Conservation (phyloP, 441 rosid genomes). For the Populus hybrid region DNA sequence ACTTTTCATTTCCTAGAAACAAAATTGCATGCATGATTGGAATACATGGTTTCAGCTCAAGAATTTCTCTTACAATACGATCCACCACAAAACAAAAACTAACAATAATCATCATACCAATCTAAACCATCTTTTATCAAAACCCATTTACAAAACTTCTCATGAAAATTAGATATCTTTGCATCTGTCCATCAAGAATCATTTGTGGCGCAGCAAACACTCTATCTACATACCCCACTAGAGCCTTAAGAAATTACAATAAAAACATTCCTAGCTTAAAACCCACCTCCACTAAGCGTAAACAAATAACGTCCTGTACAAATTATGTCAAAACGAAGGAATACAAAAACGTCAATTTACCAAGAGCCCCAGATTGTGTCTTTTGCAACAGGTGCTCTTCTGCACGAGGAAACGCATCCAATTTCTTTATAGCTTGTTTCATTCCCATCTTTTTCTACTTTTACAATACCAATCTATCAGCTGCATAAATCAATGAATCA, state of each 20-base stretch:
- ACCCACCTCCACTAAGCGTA: neutral
- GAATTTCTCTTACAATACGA: neutral
- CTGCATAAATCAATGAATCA: neutral
- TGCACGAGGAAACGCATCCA: conserved; percentile 95
- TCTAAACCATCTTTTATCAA: neutral
- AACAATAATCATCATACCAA: neutral
- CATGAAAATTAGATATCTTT: neutral
- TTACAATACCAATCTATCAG: neutral
- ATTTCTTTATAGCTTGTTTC: conserved; percentile 74
- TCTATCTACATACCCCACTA: neutral
- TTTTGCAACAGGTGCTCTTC: conserved; percentile 96
- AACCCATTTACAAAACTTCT: neutral
- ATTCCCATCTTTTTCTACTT: conserved; percentile 52
- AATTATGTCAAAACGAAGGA: neutral
- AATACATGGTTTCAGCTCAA: neutral
- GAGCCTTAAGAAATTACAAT: neutral
- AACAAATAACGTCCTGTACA: neutral
- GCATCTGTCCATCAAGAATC: neutral
- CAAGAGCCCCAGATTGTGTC: conserved; percentile 93
- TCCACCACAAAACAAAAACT: neutral
- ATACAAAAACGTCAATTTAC: conserved; percentile 28
- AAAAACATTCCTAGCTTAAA: neutral
- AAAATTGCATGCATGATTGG: neutral
- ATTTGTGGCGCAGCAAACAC: neutral
- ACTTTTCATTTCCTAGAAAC: neutral